A percentile compares a stretch with the other conserved stretches of the same genome.
Evolutionary conservation across 257 asterid genomes (phyloP).

Genomic region (Nicotiana obtusifolia): DNA sequence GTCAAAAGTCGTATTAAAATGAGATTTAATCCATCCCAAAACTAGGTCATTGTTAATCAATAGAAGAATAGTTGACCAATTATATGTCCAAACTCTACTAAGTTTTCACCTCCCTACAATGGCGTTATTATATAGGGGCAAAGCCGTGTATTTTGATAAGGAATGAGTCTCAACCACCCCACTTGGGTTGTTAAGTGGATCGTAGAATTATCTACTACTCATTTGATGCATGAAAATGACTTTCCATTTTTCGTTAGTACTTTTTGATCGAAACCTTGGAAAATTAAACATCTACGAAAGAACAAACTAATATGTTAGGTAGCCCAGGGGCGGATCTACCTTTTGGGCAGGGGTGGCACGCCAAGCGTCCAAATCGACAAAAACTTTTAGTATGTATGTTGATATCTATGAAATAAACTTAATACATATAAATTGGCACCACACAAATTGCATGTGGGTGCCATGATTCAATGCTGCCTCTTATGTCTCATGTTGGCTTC

Average conservation of each 20-base stretch:
- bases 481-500: too few relatives aligned
- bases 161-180: constrained; percentile 4
- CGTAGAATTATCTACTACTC: not conserved
- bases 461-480: too few relatives aligned
- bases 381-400: too few relatives aligned
- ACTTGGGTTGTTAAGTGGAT: constrained; percentile 6
- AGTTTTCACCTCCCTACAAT: not conserved
- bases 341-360: too few relatives aligned
- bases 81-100: not conserved
- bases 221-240: not conserved
- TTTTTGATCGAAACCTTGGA: not conserved
- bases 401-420: too few relatives aligned
- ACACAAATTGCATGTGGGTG: too few relatives aligned
- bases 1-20: not conserved
- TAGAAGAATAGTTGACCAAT: not conserved
- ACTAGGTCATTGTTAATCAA: not conserved
- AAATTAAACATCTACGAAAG: not conserved
- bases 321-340: not conserved
- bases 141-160: not conserved
- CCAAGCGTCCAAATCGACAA: too few relatives aligned
- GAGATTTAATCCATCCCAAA: not conserved
- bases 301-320: not conserved
- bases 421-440: too few relatives aligned
- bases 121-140: not conserved
- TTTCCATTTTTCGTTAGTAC: not conserved